Evolutionary conservation across 2,329 filamentous ascomycete genomes (phyloP), one percentile per base, ranked within the genome.

Genomic region (Hypoxylon sp.): DNA sequence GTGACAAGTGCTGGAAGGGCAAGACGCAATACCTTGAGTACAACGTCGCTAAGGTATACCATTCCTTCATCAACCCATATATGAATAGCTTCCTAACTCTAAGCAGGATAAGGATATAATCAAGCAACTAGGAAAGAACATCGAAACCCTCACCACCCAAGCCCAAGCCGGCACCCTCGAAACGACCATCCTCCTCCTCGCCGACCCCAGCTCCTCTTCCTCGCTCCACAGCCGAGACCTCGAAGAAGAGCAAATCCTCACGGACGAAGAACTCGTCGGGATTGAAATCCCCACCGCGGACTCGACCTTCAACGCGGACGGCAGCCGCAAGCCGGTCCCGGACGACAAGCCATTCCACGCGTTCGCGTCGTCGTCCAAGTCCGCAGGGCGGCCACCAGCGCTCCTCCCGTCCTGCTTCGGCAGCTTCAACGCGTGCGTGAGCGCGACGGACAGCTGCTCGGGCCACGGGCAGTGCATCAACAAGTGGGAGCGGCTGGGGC

Each of bases 391-490:
- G 64, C 76, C 80, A 68, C 75, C 80, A 40, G 71, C 84, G 25
- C 14, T 57, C 13, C 85, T 95, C 51, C 91, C 92, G 6, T 81
- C 89, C 50, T 98, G 95, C 86, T 95, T 97, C 84, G 79, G 84
- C 58, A 90, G 90, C 1, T 82, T 89, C 73, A 88, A 90, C 44
- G 84, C 86, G 64, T 98, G 95, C 82, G 82, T 86, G 55, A 85
- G 85, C 64, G 84, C 83, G 44, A 99, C 96, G 2, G 87, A 89
- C 74, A 89, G 89, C 78, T 99, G 96, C 86, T 93, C 92, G 13
- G 90, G 91, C 61, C 94, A 96, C 80, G 96, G 96, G 51, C 77
- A 81, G 30, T 98, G 96, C 84, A 83, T 86, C 72, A 85, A 91
- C 78, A 91, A 91, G 76, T 94, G 88, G 71, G 82, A 81, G 46